phyloP scores from a whole-genome alignment of 2,329 filamentous ascomycete genomes.

The Aspergillus carbonarius region DNA sequence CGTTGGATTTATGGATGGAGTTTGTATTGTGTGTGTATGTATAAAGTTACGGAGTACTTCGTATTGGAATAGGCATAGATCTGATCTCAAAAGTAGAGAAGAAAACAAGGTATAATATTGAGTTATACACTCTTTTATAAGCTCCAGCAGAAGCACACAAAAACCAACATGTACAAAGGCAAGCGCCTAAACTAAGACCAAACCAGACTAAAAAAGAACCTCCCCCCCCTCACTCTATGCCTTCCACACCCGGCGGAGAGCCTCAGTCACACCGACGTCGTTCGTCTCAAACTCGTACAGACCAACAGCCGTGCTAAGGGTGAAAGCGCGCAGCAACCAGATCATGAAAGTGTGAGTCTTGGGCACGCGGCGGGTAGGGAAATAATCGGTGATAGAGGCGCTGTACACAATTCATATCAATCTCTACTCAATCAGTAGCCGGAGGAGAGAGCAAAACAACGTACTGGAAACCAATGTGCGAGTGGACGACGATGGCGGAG shows the following conservation, averaged over 20 bases:
- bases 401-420: slow-evolving; percentile 34
- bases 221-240: slow-evolving; percentile 52
- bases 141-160: slow-evolving; percentile 15
- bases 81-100: background rate
- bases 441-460: slow-evolving; percentile 20
- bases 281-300: slow-evolving; percentile 99
- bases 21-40: background rate
- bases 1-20: background rate
- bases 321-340: slow-evolving; percentile 78
- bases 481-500: slow-evolving; percentile 81
- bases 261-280: slow-evolving; percentile 90
- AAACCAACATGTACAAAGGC: slow-evolving; percentile 38
- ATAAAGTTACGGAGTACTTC: no score
- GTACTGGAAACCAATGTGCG: slow-evolving; percentile 90
- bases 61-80: no score
- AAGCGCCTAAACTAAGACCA: slow-evolving; percentile 29
- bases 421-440: background rate
- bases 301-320: slow-evolving; percentile 78
- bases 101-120: background rate
- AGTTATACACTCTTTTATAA: slow-evolving; percentile 20
- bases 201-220: slow-evolving; percentile 27
- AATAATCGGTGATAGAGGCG: slow-evolving; percentile 83
- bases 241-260: slow-evolving; percentile 83
- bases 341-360: slow-evolving; percentile 64
- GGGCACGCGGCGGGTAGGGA: slow-evolving; percentile 71